Evolutionary conservation across 352 stramenopile genomes (phyloP).

Genomic region (Phytopythium delawarense): DNA sequence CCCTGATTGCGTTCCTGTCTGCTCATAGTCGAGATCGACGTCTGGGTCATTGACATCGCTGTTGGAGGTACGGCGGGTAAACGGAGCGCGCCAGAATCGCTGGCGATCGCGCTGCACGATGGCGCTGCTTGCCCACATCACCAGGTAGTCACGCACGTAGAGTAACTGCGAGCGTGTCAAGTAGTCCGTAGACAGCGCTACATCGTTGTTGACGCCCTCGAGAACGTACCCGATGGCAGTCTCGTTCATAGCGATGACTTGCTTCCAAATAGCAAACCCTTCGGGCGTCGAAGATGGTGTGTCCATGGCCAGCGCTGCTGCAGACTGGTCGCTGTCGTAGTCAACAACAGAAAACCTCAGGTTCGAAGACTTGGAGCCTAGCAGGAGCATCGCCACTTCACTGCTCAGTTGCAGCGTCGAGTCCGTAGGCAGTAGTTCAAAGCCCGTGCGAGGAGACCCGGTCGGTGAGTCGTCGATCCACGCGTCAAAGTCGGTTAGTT

Average conservation of each 20-base stretch:
- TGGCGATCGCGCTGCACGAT: slow-evolving; percentile 52
- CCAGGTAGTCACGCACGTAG: slow-evolving; percentile 52
- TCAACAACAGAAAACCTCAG: slow-evolving; percentile 65
- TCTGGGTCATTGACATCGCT: slow-evolving; percentile 43
- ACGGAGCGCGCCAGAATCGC: slow-evolving; percentile 55
- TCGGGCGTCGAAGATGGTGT: slow-evolving; percentile 29
- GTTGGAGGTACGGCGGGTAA: slow-evolving; percentile 30
- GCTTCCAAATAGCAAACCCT: slow-evolving; percentile 76
- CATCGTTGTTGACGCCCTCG: slow-evolving; percentile 58
- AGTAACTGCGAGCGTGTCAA: slow-evolving; percentile 55
- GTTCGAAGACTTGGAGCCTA: slow-evolving; percentile 51
- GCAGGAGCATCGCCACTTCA: slow-evolving; percentile 47
- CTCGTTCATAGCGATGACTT: slow-evolving; percentile 63
- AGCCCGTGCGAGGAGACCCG: slow-evolving; percentile 37
- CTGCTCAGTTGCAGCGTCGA: slow-evolving; percentile 41
- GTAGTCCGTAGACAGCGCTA: slow-evolving; percentile 39
- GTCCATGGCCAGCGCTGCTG: slow-evolving; percentile 20
- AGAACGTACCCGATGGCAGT: slow-evolving; percentile 49
- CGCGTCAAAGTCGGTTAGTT: slow-evolving; percentile 47
- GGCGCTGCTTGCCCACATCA: slow-evolving; percentile 40
- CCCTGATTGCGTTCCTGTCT: slow-evolving; percentile 37
- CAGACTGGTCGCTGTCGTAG: slow-evolving; percentile 28
- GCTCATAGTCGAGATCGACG: slow-evolving; percentile 60
- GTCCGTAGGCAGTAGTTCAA: slow-evolving; percentile 47
- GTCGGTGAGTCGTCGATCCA: slow-evolving; percentile 64